phyloP scores from a whole-genome alignment of 2,329 filamentous ascomycete genomes.

The Exserohilum rostratum region DNA sequence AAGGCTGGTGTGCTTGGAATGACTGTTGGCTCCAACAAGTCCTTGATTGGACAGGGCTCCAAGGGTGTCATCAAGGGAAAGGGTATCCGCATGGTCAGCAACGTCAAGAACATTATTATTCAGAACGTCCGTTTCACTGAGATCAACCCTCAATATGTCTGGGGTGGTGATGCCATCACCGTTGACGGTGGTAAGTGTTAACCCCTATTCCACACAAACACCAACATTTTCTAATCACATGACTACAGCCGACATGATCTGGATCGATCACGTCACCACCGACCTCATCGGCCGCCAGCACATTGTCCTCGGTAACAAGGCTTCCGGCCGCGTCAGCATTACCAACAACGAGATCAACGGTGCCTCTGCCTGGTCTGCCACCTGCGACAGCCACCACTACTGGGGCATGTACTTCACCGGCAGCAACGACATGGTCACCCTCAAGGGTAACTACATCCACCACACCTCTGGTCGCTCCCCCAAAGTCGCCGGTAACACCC shows the following conservation, averaged over 20 bases:
- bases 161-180: conserved; percentile 46
- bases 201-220: conserved; percentile 2
- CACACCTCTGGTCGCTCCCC: conserved; percentile 63
- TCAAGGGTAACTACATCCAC: conserved; percentile 68
- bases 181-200: conserved; percentile 35
- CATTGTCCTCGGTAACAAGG: conserved; percentile 62
- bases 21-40: conserved; percentile 63
- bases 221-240: background rate
- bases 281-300: conserved; percentile 66
- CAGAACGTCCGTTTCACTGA: conserved; percentile 54
- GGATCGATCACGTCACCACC: conserved; percentile 51
- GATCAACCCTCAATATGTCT: conserved; percentile 46
- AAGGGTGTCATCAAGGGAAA: conserved; percentile 64
- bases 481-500: conserved; percentile 62
- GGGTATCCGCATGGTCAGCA: conserved; percentile 55
- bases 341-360: conserved; percentile 67
- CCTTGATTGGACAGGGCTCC: conserved; percentile 59
- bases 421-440: conserved; percentile 61
- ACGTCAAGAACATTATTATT: conserved; percentile 61
- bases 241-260: conserved; percentile 24
- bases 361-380: conserved; percentile 59
- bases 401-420: conserved; percentile 65
- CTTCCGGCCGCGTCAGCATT: conserved; percentile 63
- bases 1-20: conserved; percentile 60
- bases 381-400: conserved; percentile 64